Conservation (phyloP, 352 stramenopile species). For the Pythium plurisporium region DNA sequence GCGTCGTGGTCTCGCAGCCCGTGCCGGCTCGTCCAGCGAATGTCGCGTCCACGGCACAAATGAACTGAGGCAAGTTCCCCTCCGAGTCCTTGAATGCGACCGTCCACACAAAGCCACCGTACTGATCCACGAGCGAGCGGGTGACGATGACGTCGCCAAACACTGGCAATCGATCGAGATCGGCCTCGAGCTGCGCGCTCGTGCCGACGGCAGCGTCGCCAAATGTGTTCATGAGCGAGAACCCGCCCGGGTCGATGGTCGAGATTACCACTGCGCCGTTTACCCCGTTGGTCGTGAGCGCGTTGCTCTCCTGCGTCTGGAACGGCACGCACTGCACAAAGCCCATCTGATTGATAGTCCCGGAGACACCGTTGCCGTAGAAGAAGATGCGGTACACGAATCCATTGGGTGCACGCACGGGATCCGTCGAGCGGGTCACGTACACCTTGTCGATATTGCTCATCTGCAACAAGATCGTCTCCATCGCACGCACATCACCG, state of each 20-base stretch:
- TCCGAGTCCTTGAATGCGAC: slow-evolving; percentile 65
- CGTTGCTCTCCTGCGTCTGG: slow-evolving; percentile 65
- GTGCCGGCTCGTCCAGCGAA: slow-evolving; percentile 28
- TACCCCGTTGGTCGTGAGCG: slow-evolving; percentile 34
- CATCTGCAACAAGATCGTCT: slow-evolving; percentile 48
- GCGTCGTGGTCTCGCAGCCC: slow-evolving; percentile 50
- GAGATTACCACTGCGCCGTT: slow-evolving; percentile 29
- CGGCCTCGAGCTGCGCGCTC: slow-evolving; percentile 34
- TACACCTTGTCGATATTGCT: slow-evolving; percentile 74
- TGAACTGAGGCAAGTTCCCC: slow-evolving; percentile 67
- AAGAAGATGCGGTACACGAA: slow-evolving; percentile 77
- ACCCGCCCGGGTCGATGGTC: slow-evolving; percentile 48
- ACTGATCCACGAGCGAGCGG: slow-evolving; percentile 53
- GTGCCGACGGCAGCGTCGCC: slow-evolving; percentile 35
- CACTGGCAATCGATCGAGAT: slow-evolving; percentile 51
- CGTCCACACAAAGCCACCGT: slow-evolving; percentile 74
- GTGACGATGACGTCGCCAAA: slow-evolving; percentile 61
- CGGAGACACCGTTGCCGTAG: slow-evolving; percentile 62
- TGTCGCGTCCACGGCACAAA: slow-evolving; percentile 45
- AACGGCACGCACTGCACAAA: slow-evolving; percentile 36
- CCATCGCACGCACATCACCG: slow-evolving; percentile 39
- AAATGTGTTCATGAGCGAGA: slow-evolving; percentile 49
- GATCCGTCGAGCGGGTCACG: slow-evolving; percentile 45
- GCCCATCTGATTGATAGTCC: slow-evolving; percentile 24
- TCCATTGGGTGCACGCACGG: slow-evolving; percentile 35